Base-by-base conservation (phyloP, 768 basidiomycete species). In the Zangia roseola region DNA sequence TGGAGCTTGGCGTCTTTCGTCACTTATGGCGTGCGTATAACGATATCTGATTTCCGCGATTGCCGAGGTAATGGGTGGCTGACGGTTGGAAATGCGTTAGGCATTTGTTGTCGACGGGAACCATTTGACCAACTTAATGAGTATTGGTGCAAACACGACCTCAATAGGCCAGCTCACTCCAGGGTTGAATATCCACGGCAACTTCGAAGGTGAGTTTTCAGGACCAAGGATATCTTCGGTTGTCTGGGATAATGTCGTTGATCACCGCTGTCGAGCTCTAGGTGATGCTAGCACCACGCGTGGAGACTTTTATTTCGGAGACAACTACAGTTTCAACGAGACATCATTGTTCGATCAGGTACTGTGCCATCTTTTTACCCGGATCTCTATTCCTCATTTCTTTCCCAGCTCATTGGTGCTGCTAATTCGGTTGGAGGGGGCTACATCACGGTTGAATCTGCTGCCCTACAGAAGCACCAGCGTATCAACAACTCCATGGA, bases 401-500 rank as follows among this genome's bases (percentile, higher is more conserved):
- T 34, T 41, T 33, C 28, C 7, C 12, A 63, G 61, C 50, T 60
- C 16, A 40, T 40, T 6, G 20, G 40, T 16, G 47, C 61, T 1
- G 61, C 61, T 33, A 42, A 64, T 4, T 45, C 53, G 5, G 51
- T 58, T 12, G 61, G 61, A 14, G n/a, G 30, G 31, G 59, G 61
- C 0, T 19, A 40, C 30, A 44, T 64, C 36, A 62, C 61, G 2
- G 6, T 64, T 17, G 53, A 63, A 40, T 64, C 61, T 2, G 49
- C 59, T 19, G 24, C 58, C 12, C 17, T 64, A 24, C 51, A 62
- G 31, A 62, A 64, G 20, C 25, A 30, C 1, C 42, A 43, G 4
- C 59, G 61, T n/a, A 62, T 62, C 39, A 64, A 58, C 25, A 53
- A 64, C 41, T 62, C 61, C 19, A 64, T 62, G 17, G 62, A 62